phyloP scores from a whole-genome alignment of 192 early-diverging fungal genomes.

The Gorgonomyces haynaldii region DNA sequence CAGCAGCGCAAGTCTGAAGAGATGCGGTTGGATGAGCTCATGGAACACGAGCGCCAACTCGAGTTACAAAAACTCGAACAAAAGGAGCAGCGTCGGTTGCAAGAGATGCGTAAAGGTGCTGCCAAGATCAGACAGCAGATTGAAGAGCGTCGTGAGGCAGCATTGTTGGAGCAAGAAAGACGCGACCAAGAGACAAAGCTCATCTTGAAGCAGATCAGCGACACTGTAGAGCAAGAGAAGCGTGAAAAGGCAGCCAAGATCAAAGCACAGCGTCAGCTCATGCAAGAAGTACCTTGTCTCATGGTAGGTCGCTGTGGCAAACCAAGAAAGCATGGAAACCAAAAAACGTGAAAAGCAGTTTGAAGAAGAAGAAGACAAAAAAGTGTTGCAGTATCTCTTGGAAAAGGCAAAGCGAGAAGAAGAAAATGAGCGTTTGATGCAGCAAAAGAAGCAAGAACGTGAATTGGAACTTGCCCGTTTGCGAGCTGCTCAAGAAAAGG shows the following conservation, averaged over 20 bases:
- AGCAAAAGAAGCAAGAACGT: constrained; percentile 38
- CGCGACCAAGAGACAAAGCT: constrained; percentile 48
- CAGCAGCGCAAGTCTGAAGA: constrained; percentile 40
- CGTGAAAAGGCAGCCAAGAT: constrained; percentile 34
- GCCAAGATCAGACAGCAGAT: constrained; percentile 44
- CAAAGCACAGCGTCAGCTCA: constrained; percentile 25
- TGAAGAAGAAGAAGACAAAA: constrained; percentile 45
- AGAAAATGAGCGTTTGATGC: constrained; percentile 34
- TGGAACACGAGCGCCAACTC: constrained; percentile 38
- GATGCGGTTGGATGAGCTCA: constrained; percentile 39
- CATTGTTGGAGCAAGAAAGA: constrained; percentile 40
- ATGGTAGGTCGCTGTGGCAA: constrained; percentile 38
- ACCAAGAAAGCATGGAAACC: constrained; percentile 34
- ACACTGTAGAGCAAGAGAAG: constrained; percentile 33
- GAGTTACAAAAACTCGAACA: constrained; percentile 44
- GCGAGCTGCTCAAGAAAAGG: constrained; percentile 46
- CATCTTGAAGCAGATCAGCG: constrained; percentile 35
- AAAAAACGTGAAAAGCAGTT: constrained; percentile 25
- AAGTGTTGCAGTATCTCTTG: constrained; percentile 42
- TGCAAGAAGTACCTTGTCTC: constrained; percentile 40
- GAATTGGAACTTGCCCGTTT: constrained; percentile 41
- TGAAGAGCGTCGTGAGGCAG: constrained; percentile 40
- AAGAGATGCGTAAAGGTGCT: constrained; percentile 41
- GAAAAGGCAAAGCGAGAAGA: constrained; percentile 45
- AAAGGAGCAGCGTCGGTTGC: constrained; percentile 26